Conservation (phyloP, 176 grass and related monocot species). For the Cocos nucifera region DNA sequence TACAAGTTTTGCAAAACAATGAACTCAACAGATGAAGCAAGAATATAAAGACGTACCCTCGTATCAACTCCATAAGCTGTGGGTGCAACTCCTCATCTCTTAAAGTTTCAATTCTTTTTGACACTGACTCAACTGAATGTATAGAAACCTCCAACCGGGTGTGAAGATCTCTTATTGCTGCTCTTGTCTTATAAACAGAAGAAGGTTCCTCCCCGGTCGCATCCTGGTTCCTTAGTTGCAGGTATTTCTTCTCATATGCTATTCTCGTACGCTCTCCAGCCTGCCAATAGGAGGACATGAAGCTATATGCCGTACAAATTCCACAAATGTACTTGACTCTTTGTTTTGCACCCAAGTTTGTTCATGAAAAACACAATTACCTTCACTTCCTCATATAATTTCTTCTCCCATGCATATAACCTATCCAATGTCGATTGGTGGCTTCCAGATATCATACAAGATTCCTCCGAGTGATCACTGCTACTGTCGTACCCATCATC, state of each 20-base stretch:
- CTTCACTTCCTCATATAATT: constrained; percentile 26
- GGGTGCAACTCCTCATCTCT: constrained; percentile 78
- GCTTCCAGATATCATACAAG: constrained; percentile 63
- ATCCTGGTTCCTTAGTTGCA: constrained; percentile 66
- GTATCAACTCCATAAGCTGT: constrained; percentile 79
- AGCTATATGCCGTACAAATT: too few species aligned
- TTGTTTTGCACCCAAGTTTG: too few species aligned
- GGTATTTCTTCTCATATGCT: constrained; percentile 79
- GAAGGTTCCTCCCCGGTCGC: constrained; percentile 54
- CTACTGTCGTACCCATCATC: constrained; percentile 22
- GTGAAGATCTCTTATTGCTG: constrained; percentile 52
- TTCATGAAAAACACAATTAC: too few species aligned
- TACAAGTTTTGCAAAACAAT: too few species aligned
- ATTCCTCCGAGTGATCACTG: constrained; percentile 44
- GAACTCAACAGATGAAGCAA: too few species aligned
- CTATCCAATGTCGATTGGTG: constrained; percentile 78
- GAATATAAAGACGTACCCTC: constrained; percentile 34
- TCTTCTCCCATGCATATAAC: constrained; percentile 89
- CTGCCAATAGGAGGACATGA: constrained; percentile 21
- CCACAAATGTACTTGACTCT: too few species aligned
- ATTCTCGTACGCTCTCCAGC: constrained; percentile 68
- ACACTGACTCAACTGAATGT: constrained; percentile 82
- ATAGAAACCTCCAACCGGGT: constrained; percentile 85
- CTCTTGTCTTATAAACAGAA: constrained; percentile 59
- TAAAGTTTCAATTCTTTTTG: constrained; percentile 72